phyloP scores from a whole-genome alignment of 225 moss, liverwort and hornwort species.

The Sphagnum tenellum region DNA sequence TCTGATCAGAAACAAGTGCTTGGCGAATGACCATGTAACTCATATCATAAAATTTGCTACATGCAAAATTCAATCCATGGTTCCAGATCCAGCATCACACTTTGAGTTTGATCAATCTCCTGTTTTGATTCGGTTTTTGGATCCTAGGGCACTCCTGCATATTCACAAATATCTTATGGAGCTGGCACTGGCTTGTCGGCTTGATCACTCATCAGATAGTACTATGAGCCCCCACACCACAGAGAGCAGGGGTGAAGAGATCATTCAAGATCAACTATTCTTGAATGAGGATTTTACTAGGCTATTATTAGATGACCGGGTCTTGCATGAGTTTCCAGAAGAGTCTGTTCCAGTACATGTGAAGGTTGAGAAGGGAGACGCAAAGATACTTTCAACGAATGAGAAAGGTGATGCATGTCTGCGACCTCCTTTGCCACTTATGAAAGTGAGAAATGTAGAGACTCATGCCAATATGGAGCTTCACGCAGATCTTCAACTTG shows the following conservation, averaged over 20 bases:
- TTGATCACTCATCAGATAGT: conserved; percentile 8
- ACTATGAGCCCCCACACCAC: conserved; percentile 1
- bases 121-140: conserved; percentile 26
- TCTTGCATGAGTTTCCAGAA: conserved; percentile 22
- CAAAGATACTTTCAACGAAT: conserved; percentile 10
- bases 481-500: conserved; percentile 32
- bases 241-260: conserved; percentile 19
- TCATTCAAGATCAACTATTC: conserved; percentile 26
- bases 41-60: conserved; percentile 19
- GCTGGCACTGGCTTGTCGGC: conserved; percentile 25
- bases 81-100: conserved; percentile 16
- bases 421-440: conserved; percentile 25
- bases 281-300: conserved; percentile 34
- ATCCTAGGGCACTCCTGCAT: conserved; percentile 12
- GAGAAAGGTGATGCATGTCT: conserved; percentile 18
- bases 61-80: conserved; percentile 16
- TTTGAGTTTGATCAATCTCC: conserved; percentile 25
- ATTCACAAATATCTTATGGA: conserved; percentile 29
- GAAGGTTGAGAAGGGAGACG: conserved; percentile 13
- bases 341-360: conserved; percentile 8
- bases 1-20: conserved; percentile 20
- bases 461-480: conserved; percentile 1
- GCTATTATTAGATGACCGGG: conserved; percentile 33
- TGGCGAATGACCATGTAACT: conserved; percentile 19
- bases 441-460: conserved; percentile 22